Conservation (phyloP, 768 basidiomycete genomes). For the Psilocybe cyanescens region DNA sequence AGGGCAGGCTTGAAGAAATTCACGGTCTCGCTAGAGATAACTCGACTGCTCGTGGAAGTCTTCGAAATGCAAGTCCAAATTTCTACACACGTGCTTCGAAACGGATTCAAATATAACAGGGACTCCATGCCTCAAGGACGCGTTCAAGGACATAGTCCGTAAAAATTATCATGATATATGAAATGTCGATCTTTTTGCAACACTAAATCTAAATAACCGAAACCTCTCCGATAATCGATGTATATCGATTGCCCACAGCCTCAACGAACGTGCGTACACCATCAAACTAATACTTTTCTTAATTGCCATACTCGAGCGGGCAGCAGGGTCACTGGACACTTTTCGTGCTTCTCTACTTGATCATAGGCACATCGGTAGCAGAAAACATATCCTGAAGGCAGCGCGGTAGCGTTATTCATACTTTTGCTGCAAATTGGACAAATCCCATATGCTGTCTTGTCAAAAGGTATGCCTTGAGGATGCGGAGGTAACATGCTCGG, state of each 20-base stretch:
- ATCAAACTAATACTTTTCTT: conserved; percentile 75
- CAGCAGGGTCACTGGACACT: conserved; percentile 87
- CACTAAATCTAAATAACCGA: conserved; percentile 19
- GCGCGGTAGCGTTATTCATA: conserved; percentile 85
- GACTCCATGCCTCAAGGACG: neutral
- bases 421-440: conserved; percentile 80
- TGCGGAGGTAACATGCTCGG: conserved; percentile 79
- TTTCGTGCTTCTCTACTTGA: conserved; percentile 74
- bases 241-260: conserved; percentile 12
- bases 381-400: conserved; percentile 94
- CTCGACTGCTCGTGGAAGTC: conserved; percentile 13
- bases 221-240: conserved; percentile 25
- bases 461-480: conserved; percentile 69
- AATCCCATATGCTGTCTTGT: conserved; percentile 69
- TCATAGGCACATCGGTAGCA: conserved; percentile 92
- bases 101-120: conserved; percentile 9
- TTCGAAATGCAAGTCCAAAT: conserved; percentile 17
- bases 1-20: conserved; percentile 15
- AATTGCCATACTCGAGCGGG: conserved; percentile 80
- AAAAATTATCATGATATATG: conserved; percentile 5
- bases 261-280: conserved; percentile 53
- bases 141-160: neutral
- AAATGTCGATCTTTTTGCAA: conserved; percentile 11
- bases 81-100: conserved; percentile 29
- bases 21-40: conserved; percentile 16